phyloP scores from a whole-genome alignment of 192 early-diverging fungal species.

The Pilaira anomala region DNA sequence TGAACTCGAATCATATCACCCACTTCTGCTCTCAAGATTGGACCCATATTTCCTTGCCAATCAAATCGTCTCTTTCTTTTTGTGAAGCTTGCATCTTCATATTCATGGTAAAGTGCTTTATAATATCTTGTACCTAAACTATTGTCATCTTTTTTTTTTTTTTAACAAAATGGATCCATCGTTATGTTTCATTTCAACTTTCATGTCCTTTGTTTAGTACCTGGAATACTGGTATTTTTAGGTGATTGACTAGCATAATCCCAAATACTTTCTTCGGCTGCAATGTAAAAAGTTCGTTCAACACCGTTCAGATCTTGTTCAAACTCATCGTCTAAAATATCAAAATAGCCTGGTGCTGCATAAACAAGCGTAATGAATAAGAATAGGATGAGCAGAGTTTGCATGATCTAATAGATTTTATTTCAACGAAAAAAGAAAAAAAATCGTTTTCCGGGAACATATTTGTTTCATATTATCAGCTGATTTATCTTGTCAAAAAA shows the following conservation, averaged over 20 bases:
- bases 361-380: constrained; percentile 3
- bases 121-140: constrained; percentile 27
- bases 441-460: no score
- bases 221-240: background rate
- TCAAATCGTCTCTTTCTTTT: background rate
- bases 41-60: constrained; percentile 38
- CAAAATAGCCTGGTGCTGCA: constrained; percentile 5
- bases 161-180: background rate
- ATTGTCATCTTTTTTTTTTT: background rate
- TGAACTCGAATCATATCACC: constrained; percentile 32
- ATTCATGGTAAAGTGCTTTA: constrained; percentile 31
- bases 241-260: constrained; percentile 4
- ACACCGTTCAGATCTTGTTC: constrained; percentile 5
- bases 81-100: constrained; percentile 18
- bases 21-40: constrained; percentile 34
- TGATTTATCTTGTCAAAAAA: no score
- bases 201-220: background rate
- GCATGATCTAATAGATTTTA: background rate
- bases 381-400: background rate
- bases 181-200: background rate
- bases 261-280: constrained; percentile 30
- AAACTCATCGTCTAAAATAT: constrained; percentile 11
- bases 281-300: constrained; percentile 24
- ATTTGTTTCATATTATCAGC: no score
- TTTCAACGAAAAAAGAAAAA: no score